phyloP scores from a whole-genome alignment of 2,329 filamentous ascomycete genomes.

The Xylariales sp. region DNA sequence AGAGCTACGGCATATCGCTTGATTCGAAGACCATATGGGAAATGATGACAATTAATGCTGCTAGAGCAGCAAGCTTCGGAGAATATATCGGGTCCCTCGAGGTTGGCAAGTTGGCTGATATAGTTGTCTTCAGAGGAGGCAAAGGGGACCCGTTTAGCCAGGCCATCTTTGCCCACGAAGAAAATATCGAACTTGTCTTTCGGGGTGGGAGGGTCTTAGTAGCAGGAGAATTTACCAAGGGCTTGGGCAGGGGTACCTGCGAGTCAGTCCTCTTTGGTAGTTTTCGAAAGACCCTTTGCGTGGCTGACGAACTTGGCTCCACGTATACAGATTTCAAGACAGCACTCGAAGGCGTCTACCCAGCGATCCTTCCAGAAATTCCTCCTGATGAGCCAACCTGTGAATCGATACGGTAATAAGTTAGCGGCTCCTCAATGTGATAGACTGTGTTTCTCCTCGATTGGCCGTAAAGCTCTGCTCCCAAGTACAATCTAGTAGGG shows the following conservation, averaged over 20 bases:
- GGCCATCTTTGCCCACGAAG: constrained; percentile 17
- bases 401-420: too few relatives aligned
- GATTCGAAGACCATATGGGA: constrained; percentile 22
- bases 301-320: constrained; percentile 19
- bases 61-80: constrained; percentile 33
- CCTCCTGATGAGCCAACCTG: constrained; percentile 31
- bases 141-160: constrained; percentile 14
- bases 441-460: too few relatives aligned
- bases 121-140: constrained; percentile 33
- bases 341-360: constrained; percentile 19
- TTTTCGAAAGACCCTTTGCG: constrained; percentile 16
- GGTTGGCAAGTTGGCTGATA: constrained; percentile 36
- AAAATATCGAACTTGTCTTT: constrained; percentile 22
- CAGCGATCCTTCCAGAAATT: constrained; percentile 31
- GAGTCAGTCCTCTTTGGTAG: constrained; percentile 16
- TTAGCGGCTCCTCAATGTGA: too few relatives aligned
- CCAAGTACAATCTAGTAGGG: too few relatives aligned
- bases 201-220: constrained; percentile 21
- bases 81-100: constrained; percentile 35
- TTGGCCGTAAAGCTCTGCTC: too few relatives aligned
- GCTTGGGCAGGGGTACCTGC: constrained; percentile 13
- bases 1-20: constrained; percentile 12
- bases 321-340: constrained; percentile 17
- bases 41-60: constrained; percentile 40
- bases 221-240: constrained; percentile 11